Conservation (phyloP, 768 basidiomycete species). For the Lentinula edodes region DNA sequence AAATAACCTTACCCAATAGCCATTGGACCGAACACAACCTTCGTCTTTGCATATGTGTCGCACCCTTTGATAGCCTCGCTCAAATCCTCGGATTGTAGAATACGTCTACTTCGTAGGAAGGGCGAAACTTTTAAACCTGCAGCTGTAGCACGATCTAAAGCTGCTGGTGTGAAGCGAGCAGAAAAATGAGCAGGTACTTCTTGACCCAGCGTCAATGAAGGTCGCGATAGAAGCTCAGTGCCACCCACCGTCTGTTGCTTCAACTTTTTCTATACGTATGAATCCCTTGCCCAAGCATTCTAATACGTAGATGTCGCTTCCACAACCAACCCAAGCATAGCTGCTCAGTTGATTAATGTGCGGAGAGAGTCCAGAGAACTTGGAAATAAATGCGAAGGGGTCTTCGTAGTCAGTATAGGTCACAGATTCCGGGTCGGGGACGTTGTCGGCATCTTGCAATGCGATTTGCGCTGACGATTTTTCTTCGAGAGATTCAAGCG, state of each 20-base stretch:
- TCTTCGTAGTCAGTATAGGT: conserved; percentile 76
- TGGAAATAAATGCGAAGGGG: conserved; percentile 54
- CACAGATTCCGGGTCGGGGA: conserved; percentile 56
- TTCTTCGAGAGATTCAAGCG: conserved; percentile 40
- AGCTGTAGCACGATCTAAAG: conserved; percentile 40
- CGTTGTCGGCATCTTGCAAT: conserved; percentile 21
- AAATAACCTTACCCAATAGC: conserved; percentile 40
- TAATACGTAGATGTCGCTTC: conserved; percentile 63
- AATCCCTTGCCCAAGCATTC: conserved; percentile 70
- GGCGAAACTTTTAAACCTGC: conserved; percentile 42
- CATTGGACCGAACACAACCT: conserved; percentile 46
- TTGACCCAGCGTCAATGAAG: conserved; percentile 9
- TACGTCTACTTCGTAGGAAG: conserved; percentile 43
- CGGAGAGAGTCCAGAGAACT: conserved; percentile 42
- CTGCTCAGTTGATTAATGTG: conserved; percentile 49
- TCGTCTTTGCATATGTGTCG: conserved; percentile 58
- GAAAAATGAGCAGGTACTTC: conserved; percentile 31
- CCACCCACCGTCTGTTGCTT: conserved; percentile 28
- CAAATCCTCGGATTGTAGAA: conserved; percentile 52
- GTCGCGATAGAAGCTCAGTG: neutral
- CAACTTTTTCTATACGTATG: conserved; percentile 51
- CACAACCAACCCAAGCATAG: conserved; percentile 79
- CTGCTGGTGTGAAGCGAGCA: conserved; percentile 51
- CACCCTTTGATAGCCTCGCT: conserved; percentile 59
- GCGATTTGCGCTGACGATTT: conserved; percentile 24